Percentiles rank a stretch among this genome's conserved stretches.
Evolutionary conservation across 2,329 filamentous ascomycete genomes (phyloP).

Genomic region (Penicillium sp.): DNA sequence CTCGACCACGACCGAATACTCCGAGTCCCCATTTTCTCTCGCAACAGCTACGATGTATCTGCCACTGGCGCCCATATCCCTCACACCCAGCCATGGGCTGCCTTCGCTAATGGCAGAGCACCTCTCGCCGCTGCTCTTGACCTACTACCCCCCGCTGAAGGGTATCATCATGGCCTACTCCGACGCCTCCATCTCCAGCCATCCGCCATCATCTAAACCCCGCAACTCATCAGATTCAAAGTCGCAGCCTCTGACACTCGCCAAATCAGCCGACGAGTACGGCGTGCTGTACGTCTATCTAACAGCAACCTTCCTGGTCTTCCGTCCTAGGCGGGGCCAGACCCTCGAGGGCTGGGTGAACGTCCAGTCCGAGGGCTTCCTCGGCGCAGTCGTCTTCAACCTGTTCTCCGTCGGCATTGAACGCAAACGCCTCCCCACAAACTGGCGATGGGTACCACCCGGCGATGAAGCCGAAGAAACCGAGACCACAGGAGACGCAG

Average conservation of each 20-base stretch:
- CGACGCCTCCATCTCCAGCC: conserved; percentile 41
- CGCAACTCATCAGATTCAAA: conserved; percentile 26
- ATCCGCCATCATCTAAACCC: conserved; percentile 35
- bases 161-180: conserved; percentile 56
- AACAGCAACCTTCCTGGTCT: conserved; percentile 79
- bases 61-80: conserved; percentile 54
- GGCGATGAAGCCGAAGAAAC: conserved; percentile 33
- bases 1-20: conserved; percentile 20
- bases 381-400: conserved; percentile 85
- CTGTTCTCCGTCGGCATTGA: conserved; percentile 89
- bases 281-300: conserved; percentile 83
- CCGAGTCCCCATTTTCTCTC: conserved; percentile 66
- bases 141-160: conserved; percentile 56
- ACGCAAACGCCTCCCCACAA: conserved; percentile 64
- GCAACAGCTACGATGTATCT: conserved; percentile 73
- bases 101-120: conserved; percentile 58
- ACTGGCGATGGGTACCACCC: conserved; percentile 75
- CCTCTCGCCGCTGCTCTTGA: conserved; percentile 59
- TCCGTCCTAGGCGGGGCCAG: conserved; percentile 68
- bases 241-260: conserved; percentile 39
- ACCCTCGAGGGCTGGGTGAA: conserved; percentile 78
- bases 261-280: conserved; percentile 66
- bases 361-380: conserved; percentile 79
- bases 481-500: conserved; percentile 7
- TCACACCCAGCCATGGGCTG: conserved; percentile 50